Evolutionary conservation across 495 filamentous ascomycete species (phyloP), one percentile per base, ranked within the genome.

Genomic region (Aspergillus mulundensis): DNA sequence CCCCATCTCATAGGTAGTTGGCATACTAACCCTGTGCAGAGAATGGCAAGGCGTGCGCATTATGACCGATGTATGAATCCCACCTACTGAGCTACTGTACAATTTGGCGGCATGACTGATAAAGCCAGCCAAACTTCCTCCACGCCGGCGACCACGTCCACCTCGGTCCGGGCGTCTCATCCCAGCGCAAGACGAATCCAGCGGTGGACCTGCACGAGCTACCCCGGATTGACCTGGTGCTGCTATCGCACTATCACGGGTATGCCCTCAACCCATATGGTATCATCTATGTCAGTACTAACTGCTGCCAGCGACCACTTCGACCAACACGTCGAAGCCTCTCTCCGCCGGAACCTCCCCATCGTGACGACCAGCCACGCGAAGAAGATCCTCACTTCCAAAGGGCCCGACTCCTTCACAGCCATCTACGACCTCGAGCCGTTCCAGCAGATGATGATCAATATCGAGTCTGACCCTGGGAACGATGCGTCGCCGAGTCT

Each of bases 321-420:
- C 61, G 85, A 88, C 61, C 70, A 71, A 57, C 60, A 80, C 24
- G 83, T 87, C 18, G 84, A 89, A 67, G 73, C 68, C 1, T 74
- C 70, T 23, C 70, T 89, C 39, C 74, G 77, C 34, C 70, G 85
- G 5, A 67, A 76, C 15, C 69, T 89, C 34, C 77, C 82, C 24
- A 88, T 89, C 62, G 74, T 89, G 58, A 84, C 82, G 6, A 88
- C 83, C 5, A 77, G 80, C 1, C 85, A 88, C 62, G 87, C 85
- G 0, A 78, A 81, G 60, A 42, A 54, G 30, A 78, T 78, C 54
- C 70, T 89, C 23, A 66, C 70, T 0, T 54, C 57, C 19, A 74
- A 72, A 25, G 66, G 56, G 1, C 51, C 66, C 0, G 80, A 85
- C 5, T 69, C 74, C 1, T 88, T 88, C 57, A 77, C 69, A 5